Conservation (phyloP, 345 rosid genomes). For the Streptanthus diversifolius region DNA sequence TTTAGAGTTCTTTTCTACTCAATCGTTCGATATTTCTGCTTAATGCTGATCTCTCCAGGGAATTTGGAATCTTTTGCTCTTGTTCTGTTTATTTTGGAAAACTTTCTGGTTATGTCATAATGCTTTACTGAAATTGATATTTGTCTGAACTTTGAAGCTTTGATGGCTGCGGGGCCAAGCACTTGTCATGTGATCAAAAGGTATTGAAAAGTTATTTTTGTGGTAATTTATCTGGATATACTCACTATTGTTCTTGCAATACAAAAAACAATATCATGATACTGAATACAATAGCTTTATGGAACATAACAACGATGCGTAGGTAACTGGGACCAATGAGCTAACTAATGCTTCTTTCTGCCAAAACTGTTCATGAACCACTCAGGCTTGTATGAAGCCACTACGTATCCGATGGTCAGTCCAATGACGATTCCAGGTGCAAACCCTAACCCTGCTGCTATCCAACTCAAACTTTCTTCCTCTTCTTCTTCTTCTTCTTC, state of each 20-base stretch:
- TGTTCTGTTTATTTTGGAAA: too few species aligned
- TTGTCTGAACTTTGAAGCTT: too few species aligned
- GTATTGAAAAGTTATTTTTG: not conserved
- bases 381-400: not conserved
- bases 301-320: not conserved
- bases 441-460: conserved; percentile 3
- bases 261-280: not conserved
- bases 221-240: not conserved
- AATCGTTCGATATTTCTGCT: too few species aligned
- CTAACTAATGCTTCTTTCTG: not conserved
- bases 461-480: not conserved
- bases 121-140: too few species aligned
- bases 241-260: not conserved
- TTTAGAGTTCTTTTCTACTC: too few species aligned
- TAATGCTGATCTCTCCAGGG: too few species aligned
- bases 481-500: not conserved
- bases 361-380: not conserved
- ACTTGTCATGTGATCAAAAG: not conserved
- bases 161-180: not conserved
- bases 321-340: not conserved
- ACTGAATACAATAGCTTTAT: not conserved
- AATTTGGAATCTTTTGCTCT: too few species aligned
- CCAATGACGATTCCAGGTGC: not conserved
- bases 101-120: too few species aligned
- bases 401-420: not conserved